Conservation (phyloP, 495 filamentous ascomycete species). For the Elaphomyces granulatus region DNA sequence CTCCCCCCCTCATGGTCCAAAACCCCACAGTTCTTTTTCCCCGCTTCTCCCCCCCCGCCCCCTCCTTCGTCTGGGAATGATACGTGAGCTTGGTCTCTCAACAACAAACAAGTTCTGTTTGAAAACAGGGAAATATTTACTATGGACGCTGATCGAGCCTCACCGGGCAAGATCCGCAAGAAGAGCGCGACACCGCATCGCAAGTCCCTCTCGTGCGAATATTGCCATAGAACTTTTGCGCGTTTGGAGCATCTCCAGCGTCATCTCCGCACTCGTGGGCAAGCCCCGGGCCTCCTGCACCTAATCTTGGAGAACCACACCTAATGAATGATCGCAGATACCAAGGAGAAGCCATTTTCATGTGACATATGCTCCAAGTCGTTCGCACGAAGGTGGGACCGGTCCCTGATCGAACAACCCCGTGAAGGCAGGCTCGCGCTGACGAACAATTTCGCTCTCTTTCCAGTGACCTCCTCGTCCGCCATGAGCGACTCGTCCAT, state of each 20-base stretch:
- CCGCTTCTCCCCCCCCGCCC: constrained; percentile 15
- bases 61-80: too few relatives aligned
- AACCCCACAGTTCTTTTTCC: constrained; percentile 31
- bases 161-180: constrained; percentile 30
- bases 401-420: neutral
- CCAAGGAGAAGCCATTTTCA: constrained; percentile 40
- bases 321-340: constrained; percentile 29
- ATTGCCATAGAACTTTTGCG: constrained; percentile 37
- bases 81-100: neutral
- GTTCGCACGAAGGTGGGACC: constrained; percentile 34
- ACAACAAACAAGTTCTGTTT: constrained; percentile 15
- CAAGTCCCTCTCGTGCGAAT: constrained; percentile 35
- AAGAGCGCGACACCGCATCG: constrained; percentile 25
- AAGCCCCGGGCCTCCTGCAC: constrained; percentile 19
- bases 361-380: constrained; percentile 39
- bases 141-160: constrained; percentile 33
- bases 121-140: constrained; percentile 10
- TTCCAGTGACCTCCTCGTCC: constrained; percentile 52
- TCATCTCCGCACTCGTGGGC: constrained; percentile 41
- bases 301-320: neutral
- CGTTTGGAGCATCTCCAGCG: constrained; percentile 39
- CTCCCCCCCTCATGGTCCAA: constrained; percentile 15
- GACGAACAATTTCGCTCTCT: neutral
- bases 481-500: constrained; percentile 61
- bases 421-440: neutral